A percentile compares a stretch with the other conserved stretches of the same genome.
phyloP scores from a whole-genome alignment of 1,284 basidiomycete species.

The Kalmanozyma brasiliensis region DNA sequence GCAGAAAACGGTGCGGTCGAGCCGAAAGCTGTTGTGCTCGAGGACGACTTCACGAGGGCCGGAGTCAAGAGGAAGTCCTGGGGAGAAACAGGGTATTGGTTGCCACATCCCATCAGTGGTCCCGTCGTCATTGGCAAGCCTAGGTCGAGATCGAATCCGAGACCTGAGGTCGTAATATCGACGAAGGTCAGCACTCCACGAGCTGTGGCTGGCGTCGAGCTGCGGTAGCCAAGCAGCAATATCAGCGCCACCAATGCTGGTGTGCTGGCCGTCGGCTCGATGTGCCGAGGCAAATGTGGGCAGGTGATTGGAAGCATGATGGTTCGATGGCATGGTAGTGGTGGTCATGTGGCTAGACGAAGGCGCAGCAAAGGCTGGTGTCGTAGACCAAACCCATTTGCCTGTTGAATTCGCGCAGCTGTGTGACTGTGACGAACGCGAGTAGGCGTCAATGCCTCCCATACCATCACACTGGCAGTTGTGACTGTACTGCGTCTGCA shows the following conservation, averaged over 20 bases:
- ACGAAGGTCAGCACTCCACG: slow-evolving; percentile 1
- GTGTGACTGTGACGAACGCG: slow-evolving; percentile 4
- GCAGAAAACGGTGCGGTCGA: background rate
- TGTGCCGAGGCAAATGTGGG: background rate
- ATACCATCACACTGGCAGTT: slow-evolving; percentile 17
- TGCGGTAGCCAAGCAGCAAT: slow-evolving; percentile 9
- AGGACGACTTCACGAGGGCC: slow-evolving; percentile 14
- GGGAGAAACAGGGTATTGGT: slow-evolving; percentile 1
- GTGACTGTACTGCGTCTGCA: slow-evolving; percentile 1
- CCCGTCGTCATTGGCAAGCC: slow-evolving; percentile 2
- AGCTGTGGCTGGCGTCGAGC: background rate
- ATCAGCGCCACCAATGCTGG: background rate
- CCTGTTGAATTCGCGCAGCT: slow-evolving; percentile 1
- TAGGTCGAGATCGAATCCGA: slow-evolving; percentile 7
- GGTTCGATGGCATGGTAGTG: background rate
- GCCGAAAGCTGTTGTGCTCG: slow-evolving; percentile 1
- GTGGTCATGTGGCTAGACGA: slow-evolving; percentile 1
- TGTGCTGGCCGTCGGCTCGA: background rate
- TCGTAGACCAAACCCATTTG: slow-evolving; percentile 21
- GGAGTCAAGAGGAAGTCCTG: slow-evolving; percentile 17
- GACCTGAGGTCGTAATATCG: background rate
- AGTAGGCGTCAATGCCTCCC: background rate
- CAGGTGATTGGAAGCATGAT: background rate
- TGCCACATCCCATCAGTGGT: background rate
- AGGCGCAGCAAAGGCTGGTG: slow-evolving; percentile 8